Evolutionary conservation across 2,329 filamentous ascomycete genomes (phyloP).

Genomic region (Zymoseptoria brevis): DNA sequence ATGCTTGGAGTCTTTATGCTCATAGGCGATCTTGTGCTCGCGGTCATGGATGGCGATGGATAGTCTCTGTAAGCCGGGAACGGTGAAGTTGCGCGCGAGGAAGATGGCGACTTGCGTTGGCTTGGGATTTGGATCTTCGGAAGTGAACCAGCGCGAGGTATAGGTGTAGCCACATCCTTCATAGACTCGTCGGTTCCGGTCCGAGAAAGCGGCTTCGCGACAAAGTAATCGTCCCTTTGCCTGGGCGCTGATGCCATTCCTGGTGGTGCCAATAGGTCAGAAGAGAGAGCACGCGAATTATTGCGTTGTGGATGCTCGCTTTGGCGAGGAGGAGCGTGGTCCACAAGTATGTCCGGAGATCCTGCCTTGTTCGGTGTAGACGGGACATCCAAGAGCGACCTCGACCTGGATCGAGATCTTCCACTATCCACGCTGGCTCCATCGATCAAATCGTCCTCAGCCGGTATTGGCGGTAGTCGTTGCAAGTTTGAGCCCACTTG

Average conservation of each 20-base stretch:
- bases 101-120: conserved; percentile 25
- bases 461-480: conserved; percentile 8
- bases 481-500: conserved; percentile 34
- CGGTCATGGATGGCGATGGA: conserved; percentile 36
- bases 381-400: conserved; percentile 4
- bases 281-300: conserved; percentile 1
- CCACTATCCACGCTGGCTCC: conserved; percentile 4
- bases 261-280: background rate
- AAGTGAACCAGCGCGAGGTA: conserved; percentile 28
- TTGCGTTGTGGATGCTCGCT: background rate
- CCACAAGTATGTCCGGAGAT: conserved; percentile 10
- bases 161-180: conserved; percentile 16
- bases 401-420: background rate
- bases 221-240: conserved; percentile 9
- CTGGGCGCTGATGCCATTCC: background rate
- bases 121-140: conserved; percentile 37
- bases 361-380: background rate
- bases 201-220: conserved; percentile 7
- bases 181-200: conserved; percentile 7
- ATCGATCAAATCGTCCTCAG: conserved; percentile 10
- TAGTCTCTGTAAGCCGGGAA: conserved; percentile 59
- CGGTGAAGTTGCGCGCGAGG: conserved; percentile 45
- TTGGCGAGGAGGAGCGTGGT: conserved; percentile 14
- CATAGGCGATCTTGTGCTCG: conserved; percentile 13
- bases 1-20: conserved; percentile 45